Base-by-base conservation (phyloP, 2,329 filamentous ascomycete species). In the Capronia coronata region DNA sequence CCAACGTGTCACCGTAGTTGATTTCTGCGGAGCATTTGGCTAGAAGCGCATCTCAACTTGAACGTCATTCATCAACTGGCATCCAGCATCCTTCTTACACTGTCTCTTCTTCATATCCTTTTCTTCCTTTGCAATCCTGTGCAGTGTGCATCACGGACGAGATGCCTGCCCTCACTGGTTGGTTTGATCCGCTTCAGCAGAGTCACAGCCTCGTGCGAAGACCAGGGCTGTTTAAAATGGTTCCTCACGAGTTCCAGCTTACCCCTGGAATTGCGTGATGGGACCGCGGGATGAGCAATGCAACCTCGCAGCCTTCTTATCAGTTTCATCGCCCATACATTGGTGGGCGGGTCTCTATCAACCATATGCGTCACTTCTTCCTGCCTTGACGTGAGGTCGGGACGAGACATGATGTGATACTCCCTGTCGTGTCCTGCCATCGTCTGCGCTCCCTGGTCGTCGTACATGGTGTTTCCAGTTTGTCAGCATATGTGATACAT, bases 221-320 rank as follows among this genome's bases (percentile, higher is more conserved):
- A n/a, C n/a, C n/a, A n/a, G n/a, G n/a, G n/a, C n/a, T n/a, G n/a
- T n/a, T n/a, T n/a, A n/a, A n/a, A n/a, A n/a, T n/a, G n/a, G n/a
- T n/a, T n/a, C n/a, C n/a, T n/a, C n/a, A n/a, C n/a, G n/a, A 35
- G 32, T n/a, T 18, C 11, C 32, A 7, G 14, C 10, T 19, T 16
- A 23, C 48, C 44, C 44, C 49, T 45, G 45, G 32, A 52, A 54
- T 54, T 44, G 51, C 51, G 51, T 54, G 48, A 54, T 54, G 48
- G 11, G 14, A 32, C 43, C 25, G 25, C 37, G 38, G 25, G 34
- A 54, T 54, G 48, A 51, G 48, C 48, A 54, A 54, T 50, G 14
- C 16, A 18, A 34, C 6, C 32, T 23, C 34, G 6, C 34, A 19
- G 32, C 32, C 21, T 13, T 10, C 43, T 46, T 30, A 18, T 39